These are phyloP conservation scores for Diplodia mutila DNA, from an alignment of 2,329 filamentous ascomycete genomes.

Conservation along the genomic window DNA sequence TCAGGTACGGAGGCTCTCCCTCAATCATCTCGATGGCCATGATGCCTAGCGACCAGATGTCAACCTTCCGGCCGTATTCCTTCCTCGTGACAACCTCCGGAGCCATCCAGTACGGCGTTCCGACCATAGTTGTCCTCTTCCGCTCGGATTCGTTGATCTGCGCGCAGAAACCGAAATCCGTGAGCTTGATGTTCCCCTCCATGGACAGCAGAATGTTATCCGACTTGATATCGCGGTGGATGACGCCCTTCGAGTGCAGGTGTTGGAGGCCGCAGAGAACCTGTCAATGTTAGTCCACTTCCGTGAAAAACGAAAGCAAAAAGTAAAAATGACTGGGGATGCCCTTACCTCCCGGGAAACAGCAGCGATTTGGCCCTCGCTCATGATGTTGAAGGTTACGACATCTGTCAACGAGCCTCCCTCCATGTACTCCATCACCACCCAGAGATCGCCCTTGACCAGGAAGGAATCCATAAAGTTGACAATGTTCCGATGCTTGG, in stretches of 20 bases:
- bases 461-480: constrained; percentile 99
- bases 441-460: constrained; percentile 89
- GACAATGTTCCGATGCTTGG: constrained; percentile 97
- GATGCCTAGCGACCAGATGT: constrained; percentile 98
- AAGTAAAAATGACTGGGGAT: constrained; percentile 39
- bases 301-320: constrained; percentile 29
- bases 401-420: constrained; percentile 97
- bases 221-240: constrained; percentile 98
- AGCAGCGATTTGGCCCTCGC: constrained; percentile 92
- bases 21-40: constrained; percentile 99
- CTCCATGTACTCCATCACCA: constrained; percentile 99
- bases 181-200: constrained; percentile 96
- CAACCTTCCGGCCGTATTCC: constrained; percentile 97
- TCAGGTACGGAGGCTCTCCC: constrained; percentile 94
- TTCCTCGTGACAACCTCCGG: constrained; percentile 96
- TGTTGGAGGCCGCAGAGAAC: constrained; percentile 75
- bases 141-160: constrained; percentile 91
- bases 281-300: constrained; percentile 27
- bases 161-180: constrained; percentile 97
- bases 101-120: constrained; percentile 99
- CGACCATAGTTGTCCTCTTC: constrained; percentile 98
- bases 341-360: constrained; percentile 74
- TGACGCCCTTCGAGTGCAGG: constrained; percentile 95
- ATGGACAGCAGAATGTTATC: constrained; percentile 95
- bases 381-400: constrained; percentile 99